phyloP scores from a whole-genome alignment of 306 rosid species.

The Oxytropis ochrocephala region DNA sequence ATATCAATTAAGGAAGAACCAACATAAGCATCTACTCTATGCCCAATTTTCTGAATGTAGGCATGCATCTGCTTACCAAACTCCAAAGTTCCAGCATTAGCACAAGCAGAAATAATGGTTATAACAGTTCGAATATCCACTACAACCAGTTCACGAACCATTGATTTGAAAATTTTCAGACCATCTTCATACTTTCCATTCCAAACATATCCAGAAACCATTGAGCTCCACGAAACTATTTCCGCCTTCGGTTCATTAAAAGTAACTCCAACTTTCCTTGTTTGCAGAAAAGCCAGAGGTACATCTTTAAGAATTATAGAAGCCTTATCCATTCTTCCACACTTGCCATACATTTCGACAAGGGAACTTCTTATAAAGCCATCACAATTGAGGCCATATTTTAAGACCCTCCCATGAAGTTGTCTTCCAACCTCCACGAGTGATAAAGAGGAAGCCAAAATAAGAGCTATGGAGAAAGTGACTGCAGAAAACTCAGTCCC shows the following conservation, averaged over 20 bases:
- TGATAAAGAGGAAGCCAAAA: constrained; percentile 62
- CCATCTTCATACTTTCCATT: constrained; percentile 60
- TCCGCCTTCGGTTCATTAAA: constrained; percentile 35
- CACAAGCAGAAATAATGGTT: constrained; percentile 67
- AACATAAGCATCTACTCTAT: constrained; percentile 46
- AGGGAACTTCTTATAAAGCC: constrained; percentile 65
- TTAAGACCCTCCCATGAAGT: constrained; percentile 57
- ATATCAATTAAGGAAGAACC: constrained; percentile 70
- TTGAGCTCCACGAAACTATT: constrained; percentile 62
- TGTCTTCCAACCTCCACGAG: constrained; percentile 64
- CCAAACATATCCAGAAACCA: constrained; percentile 68
- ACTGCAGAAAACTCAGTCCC: constrained; percentile 42
- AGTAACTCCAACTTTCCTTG: constrained; percentile 18
- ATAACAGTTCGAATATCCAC: constrained; percentile 65
- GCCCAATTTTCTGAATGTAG: constrained; percentile 54
- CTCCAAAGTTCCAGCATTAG: constrained; percentile 48
- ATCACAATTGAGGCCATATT: constrained; percentile 36
- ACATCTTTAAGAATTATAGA: constrained; percentile 43
- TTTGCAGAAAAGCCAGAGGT: constrained; percentile 28
- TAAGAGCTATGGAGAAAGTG: constrained; percentile 63
- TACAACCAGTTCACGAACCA: constrained; percentile 43
- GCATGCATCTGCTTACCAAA: constrained; percentile 71
- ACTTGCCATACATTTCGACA: constrained; percentile 63
- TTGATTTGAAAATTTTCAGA: constrained; percentile 48
- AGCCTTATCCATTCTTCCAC: constrained; percentile 65